Conservation (phyloP, 23 red algal genomes). For the Gracilaria domingensis region DNA sequence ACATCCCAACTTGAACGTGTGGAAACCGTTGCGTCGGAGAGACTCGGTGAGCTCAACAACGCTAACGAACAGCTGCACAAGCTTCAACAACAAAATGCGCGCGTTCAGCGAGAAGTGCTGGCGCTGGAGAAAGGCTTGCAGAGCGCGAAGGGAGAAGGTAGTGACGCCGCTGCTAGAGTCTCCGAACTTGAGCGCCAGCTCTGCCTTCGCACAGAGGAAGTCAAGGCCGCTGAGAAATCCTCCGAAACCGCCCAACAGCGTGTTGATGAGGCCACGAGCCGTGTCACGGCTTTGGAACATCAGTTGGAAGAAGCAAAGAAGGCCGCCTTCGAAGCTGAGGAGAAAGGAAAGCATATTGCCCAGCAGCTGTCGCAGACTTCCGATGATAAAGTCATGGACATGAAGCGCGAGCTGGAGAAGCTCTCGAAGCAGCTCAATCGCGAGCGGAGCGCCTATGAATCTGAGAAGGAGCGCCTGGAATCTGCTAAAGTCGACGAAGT, state of each 20-base stretch:
- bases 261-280: not conserved
- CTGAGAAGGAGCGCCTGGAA: constrained; percentile 30
- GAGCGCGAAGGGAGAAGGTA: constrained; percentile 43
- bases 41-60: not conserved
- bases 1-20: constrained; percentile 5
- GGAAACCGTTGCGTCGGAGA: constrained; percentile 34
- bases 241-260: constrained; percentile 9
- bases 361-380: constrained; percentile 3
- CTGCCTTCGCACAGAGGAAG: constrained; percentile 57
- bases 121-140: constrained; percentile 54
- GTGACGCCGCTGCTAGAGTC: constrained; percentile 37
- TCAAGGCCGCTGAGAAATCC: constrained; percentile 40
- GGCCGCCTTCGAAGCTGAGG: constrained; percentile 37
- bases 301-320: constrained; percentile 24
- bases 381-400: constrained; percentile 34
- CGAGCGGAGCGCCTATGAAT: constrained; percentile 18
- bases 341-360: constrained; percentile 11
- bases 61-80: constrained; percentile 7
- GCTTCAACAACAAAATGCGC: constrained; percentile 24
- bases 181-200: constrained; percentile 50
- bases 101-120: constrained; percentile 54
- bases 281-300: not conserved
- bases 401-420: constrained; percentile 10
- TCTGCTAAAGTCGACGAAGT: constrained; percentile 21
- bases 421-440: constrained; percentile 34